Base-by-base conservation (phyloP, 192 early-diverging fungal genomes). In the Nowakowskiella sp. region DNA sequence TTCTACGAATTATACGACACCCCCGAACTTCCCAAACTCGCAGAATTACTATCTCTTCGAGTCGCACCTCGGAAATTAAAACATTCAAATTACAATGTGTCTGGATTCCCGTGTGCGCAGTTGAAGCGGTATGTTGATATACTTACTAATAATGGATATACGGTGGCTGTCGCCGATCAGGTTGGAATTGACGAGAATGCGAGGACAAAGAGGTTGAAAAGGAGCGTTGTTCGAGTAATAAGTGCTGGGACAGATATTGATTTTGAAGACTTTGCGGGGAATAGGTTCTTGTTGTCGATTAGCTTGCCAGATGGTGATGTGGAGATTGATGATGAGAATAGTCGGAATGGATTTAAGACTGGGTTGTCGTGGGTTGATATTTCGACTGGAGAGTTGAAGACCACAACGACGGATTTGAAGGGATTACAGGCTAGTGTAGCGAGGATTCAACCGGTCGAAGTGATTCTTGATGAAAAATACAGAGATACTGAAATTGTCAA, bases 321-420 rank as follows among this genome's bases (percentile, higher is more conserved):
- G 1, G 34, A 54, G 1, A n/a, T 16, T 0, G 49, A 36, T 6
- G n/a, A 31, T 5, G 29, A 21, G 44, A 55, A 23, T 31, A 19
- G 13, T 47, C 46, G 7, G 16, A 16, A 6, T 16, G 7, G 13
- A 25, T 7, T 3, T 7, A 2, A 1, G 2, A 45, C 88, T 21
- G 86, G 88, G 1, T 62, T 97, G 23, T 79, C 94, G 0, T 97
- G 94, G 94, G 61, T 87, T 1, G 94, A 97, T 73, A 57, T 97
- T 31, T 86, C 87, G 0, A 91, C 89, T 0, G 94, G 94, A 16
- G 90, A 92, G 31, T 93, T 93, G 47, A 74, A 81, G 53, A 76
- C 88, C 7, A 70, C 82, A 55, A 57, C 74, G 6, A 75, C 81
- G 1, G 64, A 57, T 0, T 33, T 68, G 3, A 55, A 55, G 0